Conservation (phyloP, 192 early-diverging fungal species). For the Linnemannia zychae region DNA sequence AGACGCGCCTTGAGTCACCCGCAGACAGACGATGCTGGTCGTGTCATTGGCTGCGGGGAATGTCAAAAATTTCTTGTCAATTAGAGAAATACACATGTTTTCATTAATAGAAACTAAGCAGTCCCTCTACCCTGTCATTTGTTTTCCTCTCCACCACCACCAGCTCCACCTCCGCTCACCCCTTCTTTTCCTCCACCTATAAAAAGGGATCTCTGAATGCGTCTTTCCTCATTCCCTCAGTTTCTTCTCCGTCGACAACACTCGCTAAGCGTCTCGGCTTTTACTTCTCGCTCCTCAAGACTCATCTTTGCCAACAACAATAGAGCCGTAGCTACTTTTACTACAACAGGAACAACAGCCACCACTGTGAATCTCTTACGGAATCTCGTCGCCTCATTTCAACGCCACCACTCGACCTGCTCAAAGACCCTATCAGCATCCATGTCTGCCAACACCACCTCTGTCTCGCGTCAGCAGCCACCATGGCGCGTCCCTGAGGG, state of each 20-base stretch:
- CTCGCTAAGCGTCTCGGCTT: neutral
- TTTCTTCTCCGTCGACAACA: slow-evolving; percentile 12
- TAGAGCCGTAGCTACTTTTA: neutral
- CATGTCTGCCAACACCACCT: slow-evolving; percentile 10
- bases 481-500: slow-evolving; percentile 72
- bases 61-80: neutral
- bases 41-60: slow-evolving; percentile 6
- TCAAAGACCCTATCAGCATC: slow-evolving; percentile 5
- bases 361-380: neutral
- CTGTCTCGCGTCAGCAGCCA: slow-evolving; percentile 68
- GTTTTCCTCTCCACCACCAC: neutral
- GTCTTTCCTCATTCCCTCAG: neutral
- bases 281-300: neutral
- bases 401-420: slow-evolving; percentile 20
- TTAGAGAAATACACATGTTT: neutral
- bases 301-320: neutral
- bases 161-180: neutral
- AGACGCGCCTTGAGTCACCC: slow-evolving; percentile 5
- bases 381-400: neutral
- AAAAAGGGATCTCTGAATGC: slow-evolving; percentile 9
- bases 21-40: neutral
- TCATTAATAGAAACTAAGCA: neutral
- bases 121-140: neutral
- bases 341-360: neutral
- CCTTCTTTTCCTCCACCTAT: neutral